These are phyloP conservation scores for Austroboletus niveus DNA, from an alignment of 1,284 basidiomycete species.

Conservation along the genomic window DNA sequence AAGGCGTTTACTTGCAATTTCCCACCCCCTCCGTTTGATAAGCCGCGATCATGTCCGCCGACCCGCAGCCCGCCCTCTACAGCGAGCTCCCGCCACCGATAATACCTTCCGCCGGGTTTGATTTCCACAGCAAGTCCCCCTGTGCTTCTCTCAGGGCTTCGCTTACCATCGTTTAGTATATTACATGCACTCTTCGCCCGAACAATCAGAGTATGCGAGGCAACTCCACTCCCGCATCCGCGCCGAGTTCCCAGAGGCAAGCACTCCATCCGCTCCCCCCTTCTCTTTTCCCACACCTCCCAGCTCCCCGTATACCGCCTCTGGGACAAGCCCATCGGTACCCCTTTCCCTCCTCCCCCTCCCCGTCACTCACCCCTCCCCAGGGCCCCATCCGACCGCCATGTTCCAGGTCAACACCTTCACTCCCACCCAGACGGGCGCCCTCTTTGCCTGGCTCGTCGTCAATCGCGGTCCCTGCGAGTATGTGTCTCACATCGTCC, in stretches of 20 bases:
- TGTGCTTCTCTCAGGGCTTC: background rate
- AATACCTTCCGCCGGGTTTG: constrained; percentile 50
- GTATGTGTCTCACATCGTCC: constrained; percentile 12
- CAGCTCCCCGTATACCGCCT: constrained; percentile 64
- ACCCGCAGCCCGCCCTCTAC: constrained; percentile 45
- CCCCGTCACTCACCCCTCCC: background rate
- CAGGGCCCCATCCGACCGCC: constrained; percentile 39
- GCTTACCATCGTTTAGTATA: constrained; percentile 47
- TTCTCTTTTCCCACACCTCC: background rate
- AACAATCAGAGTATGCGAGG: constrained; percentile 50
- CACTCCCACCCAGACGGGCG: constrained; percentile 40
- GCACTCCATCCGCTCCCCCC: background rate
- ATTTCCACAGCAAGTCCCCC: constrained; percentile 59
- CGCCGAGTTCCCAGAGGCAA: constrained; percentile 70
- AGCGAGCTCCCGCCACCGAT: constrained; percentile 55
- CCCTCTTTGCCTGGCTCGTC: constrained; percentile 40
- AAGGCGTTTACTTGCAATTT: no score
- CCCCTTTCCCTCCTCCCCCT: background rate
- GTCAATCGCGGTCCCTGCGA: constrained; percentile 42
- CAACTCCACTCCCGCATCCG: constrained; percentile 63
- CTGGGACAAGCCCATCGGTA: constrained; percentile 64
- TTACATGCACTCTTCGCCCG: constrained; percentile 48
- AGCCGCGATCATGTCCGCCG: background rate
- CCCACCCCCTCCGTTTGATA: no score
- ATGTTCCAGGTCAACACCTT: constrained; percentile 45